A percentile compares a stretch with the other conserved stretches of the same genome.
phyloP scores from a whole-genome alignment of 768 basidiomycete species.

The Tricholoma bakamatsutake region DNA sequence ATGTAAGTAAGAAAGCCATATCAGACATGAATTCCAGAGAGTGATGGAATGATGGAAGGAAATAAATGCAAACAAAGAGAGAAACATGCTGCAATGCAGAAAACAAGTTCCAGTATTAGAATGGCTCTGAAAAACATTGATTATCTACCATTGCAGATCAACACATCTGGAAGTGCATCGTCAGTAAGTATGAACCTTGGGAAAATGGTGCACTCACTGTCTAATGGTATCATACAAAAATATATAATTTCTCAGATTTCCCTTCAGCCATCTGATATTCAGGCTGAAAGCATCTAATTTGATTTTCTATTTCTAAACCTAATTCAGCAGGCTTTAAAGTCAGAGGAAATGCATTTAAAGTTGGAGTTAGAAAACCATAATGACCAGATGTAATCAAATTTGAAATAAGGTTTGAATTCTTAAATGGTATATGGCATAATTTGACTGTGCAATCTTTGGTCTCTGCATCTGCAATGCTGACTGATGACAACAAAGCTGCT shows the following conservation, averaged over 20 bases:
- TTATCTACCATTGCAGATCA: slow-evolving; percentile 33
- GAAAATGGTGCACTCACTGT: slow-evolving; percentile 51
- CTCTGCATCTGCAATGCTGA: too few species aligned
- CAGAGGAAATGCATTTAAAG: too few species aligned
- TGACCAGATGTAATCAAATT: too few species aligned
- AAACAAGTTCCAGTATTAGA: background rate
- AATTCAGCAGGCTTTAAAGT: too few species aligned
- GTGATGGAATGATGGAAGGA: background rate
- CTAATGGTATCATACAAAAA: slow-evolving; percentile 84
- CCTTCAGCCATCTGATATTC: slow-evolving; percentile 89
- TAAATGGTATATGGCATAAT: too few species aligned
- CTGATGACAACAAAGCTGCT: too few species aligned
- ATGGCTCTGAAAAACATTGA: background rate
- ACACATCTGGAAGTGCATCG: slow-evolving; percentile 32
- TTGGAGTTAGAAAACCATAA: too few species aligned
- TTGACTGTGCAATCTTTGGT: too few species aligned
- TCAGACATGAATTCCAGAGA: background rate
- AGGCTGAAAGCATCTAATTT: slow-evolving; percentile 90
- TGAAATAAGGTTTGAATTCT: too few species aligned
- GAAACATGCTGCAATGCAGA: background rate
- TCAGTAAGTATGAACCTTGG: background rate
- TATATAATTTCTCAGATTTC: slow-evolving; percentile 88
- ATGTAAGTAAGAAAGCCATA: background rate
- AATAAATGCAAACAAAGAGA: background rate
- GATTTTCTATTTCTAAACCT: too few species aligned